Evolutionary conservation across 371 early-diverging fungal species (phyloP).

Genomic region (Rhizopus stolonifer): DNA sequence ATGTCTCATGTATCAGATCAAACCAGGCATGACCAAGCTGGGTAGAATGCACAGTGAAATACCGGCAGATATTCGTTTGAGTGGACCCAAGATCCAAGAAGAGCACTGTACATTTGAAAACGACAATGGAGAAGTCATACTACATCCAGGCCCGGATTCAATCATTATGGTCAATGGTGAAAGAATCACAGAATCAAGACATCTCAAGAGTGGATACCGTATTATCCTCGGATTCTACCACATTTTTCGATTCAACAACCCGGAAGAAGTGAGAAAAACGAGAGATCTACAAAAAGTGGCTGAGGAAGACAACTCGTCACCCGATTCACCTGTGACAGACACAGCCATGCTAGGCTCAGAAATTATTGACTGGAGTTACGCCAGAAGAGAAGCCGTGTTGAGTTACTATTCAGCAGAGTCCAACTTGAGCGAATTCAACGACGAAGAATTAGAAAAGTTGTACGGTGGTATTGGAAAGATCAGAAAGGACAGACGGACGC

Average conservation of each 20-base stretch:
- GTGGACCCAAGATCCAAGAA: slow-evolving; percentile 67
- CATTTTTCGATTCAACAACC: slow-evolving; percentile 86
- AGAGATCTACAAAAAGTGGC: slow-evolving; percentile 46
- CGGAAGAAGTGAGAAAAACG: slow-evolving; percentile 80
- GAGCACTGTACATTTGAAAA: slow-evolving; percentile 82
- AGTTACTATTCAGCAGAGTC: slow-evolving; percentile 48
- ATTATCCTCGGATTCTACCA: slow-evolving; percentile 83
- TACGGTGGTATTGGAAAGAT: slow-evolving; percentile 60
- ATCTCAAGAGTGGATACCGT: slow-evolving; percentile 75
- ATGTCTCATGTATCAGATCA: slow-evolving; percentile 85
- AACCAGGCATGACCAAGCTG: slow-evolving; percentile 73
- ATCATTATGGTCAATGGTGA: slow-evolving; percentile 79
- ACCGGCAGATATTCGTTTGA: slow-evolving; percentile 70
- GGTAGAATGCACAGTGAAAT: slow-evolving; percentile 58
- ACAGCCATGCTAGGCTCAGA: slow-evolving; percentile 48
- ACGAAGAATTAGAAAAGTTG: slow-evolving; percentile 61
- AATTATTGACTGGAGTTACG: slow-evolving; percentile 79
- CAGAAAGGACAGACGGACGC: slow-evolving; percentile 49
- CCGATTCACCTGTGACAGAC: slow-evolving; percentile 57
- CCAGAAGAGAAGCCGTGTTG: slow-evolving; percentile 66
- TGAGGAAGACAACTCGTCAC: slow-evolving; percentile 32
- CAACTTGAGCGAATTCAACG: slow-evolving; percentile 51
- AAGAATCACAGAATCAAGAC: slow-evolving; percentile 56
- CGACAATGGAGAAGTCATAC: slow-evolving; percentile 56
- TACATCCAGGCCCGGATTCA: slow-evolving; percentile 61